These are phyloP conservation scores for Dothideomycetidae sp. DNA, from an alignment of 2,329 filamentous ascomycete species.

Conservation along the genomic window DNA sequence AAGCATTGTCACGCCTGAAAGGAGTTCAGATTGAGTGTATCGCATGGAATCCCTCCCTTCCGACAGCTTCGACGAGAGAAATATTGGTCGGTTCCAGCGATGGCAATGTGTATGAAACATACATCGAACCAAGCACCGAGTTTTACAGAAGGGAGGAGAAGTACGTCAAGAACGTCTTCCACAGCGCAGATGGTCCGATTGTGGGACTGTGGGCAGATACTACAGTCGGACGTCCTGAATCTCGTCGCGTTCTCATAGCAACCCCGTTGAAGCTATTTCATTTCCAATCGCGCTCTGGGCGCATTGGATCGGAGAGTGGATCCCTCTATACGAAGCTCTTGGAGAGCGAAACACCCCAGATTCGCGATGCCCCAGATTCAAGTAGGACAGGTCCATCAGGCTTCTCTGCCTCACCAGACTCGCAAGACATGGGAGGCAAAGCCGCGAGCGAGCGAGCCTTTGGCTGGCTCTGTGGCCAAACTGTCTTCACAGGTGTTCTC, in stretches of 20 bases:
- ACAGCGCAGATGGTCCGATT: conserved; percentile 66
- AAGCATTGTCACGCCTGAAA: conserved; percentile 65
- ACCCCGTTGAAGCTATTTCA: conserved; percentile 69
- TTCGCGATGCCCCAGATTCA: conserved; percentile 56
- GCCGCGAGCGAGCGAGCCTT: conserved; percentile 50
- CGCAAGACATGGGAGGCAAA: conserved; percentile 37
- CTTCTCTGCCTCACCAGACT: conserved; percentile 64
- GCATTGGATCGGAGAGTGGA: conserved; percentile 58
- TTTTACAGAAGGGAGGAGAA: conserved; percentile 93
- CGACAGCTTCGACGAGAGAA: conserved; percentile 86
- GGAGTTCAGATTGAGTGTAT: conserved; percentile 78
- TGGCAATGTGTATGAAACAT: conserved; percentile 87
- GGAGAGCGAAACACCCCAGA: conserved; percentile 65
- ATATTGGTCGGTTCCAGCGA: conserved; percentile 86
- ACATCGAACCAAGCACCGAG: conserved; percentile 84
- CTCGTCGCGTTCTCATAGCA: conserved; percentile 63
- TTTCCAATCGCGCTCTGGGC: conserved; percentile 62
- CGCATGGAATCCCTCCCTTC: conserved; percentile 86
- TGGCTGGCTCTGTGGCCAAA: conserved; percentile 81
- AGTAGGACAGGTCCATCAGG: conserved; percentile 44
- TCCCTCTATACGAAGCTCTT: conserved; percentile 82
- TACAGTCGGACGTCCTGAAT: conserved; percentile 52
- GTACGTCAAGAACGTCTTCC: conserved; percentile 73
- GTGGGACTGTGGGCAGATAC: conserved; percentile 76
- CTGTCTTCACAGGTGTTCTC: conserved; percentile 76